Percentiles rank a stretch among this genome's conserved stretches.
Conservation (phyloP, 208 protist genomes). For the Wallacemonas sp. region DNA sequence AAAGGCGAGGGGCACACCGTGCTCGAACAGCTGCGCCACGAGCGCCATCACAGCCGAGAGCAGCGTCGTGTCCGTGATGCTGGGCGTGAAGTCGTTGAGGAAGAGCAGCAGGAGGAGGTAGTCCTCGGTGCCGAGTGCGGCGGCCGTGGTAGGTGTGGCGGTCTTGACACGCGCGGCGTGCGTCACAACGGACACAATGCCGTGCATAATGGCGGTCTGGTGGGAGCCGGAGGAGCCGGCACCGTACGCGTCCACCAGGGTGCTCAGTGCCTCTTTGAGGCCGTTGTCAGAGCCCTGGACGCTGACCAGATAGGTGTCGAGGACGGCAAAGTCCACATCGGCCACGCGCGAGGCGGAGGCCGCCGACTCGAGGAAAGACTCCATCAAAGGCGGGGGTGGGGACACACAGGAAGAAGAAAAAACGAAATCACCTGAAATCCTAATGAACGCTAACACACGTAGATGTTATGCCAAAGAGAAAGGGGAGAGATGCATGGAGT, state of each 20-base stretch:
- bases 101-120: constrained; percentile 63
- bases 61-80: constrained; percentile 25
- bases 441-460: too few species aligned
- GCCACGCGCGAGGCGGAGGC: constrained; percentile 17
- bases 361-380: constrained; percentile 17
- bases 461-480: too few species aligned
- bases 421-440: too few species aligned
- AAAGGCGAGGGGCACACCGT: constrained; percentile 28
- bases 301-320: constrained; percentile 4
- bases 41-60: constrained; percentile 34
- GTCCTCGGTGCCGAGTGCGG: constrained; percentile 29
- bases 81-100: constrained; percentile 56
- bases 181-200: constrained; percentile 25
- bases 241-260: constrained; percentile 52
- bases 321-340: constrained; percentile 23
- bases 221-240: constrained; percentile 17
- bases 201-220: constrained; percentile 34
- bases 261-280: constrained; percentile 26
- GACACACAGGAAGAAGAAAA: constrained; percentile 15
- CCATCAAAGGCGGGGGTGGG: constrained; percentile 2
- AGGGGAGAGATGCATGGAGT: too few species aligned
- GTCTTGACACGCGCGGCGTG: not conserved
- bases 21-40: constrained; percentile 32
- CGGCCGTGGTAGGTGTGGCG: not conserved
- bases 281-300: constrained; percentile 16